These are phyloP conservation scores for Poterioochromonas sp. DNA, from an alignment of 352 stramenopile genomes.

Conservation along the genomic window DNA sequence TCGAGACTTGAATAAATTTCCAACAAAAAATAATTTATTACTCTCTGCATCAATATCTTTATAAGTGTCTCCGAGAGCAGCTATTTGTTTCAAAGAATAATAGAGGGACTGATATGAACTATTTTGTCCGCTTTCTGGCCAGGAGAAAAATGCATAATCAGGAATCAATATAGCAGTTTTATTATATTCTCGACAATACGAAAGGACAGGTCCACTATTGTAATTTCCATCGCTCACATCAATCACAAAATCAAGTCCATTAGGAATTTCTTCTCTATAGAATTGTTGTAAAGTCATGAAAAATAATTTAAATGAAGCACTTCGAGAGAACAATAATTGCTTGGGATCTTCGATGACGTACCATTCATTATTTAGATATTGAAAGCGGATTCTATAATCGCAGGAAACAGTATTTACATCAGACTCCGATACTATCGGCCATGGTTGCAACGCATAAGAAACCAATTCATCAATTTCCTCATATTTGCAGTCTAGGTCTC, in stretches of 20 bases:
- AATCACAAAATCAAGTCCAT: not conserved
- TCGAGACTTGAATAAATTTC: too few relatives aligned
- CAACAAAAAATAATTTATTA: too few relatives aligned
- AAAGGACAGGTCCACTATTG: not conserved
- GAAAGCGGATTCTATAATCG: not conserved
- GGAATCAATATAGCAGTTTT: not conserved
- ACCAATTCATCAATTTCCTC: too few relatives aligned
- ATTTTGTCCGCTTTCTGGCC: not conserved
- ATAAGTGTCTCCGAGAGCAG: too few relatives aligned
- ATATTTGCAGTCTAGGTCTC: too few relatives aligned
- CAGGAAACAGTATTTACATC: not conserved
- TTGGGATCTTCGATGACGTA: not conserved
- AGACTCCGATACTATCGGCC: not conserved
- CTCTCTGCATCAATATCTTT: too few relatives aligned
- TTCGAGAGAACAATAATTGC: not conserved
- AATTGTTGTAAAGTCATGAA: not conserved
- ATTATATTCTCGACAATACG: not conserved
- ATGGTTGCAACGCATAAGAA: not conserved
- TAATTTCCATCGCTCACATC: not conserved
- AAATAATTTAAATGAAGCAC: not conserved
- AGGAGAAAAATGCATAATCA: not conserved
- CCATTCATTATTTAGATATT: not conserved
- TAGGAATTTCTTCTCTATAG: not conserved
- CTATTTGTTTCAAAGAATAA: too few relatives aligned
- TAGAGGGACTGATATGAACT: not conserved